phyloP scores from a whole-genome alignment of 2,329 filamentous ascomycete species.

The Colletotrichum caudatum region DNA sequence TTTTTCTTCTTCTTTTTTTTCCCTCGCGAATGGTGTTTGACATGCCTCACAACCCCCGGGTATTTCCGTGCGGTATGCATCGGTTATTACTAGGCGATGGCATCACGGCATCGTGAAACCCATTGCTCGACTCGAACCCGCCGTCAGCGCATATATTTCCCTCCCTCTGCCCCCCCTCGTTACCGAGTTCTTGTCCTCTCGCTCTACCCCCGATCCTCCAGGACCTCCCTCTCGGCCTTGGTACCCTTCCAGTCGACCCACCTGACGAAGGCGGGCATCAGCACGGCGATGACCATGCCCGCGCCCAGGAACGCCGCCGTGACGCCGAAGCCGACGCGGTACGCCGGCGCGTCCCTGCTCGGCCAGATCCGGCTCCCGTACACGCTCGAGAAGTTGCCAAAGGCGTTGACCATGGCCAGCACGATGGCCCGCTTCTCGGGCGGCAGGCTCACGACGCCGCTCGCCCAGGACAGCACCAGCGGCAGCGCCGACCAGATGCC shows the following conservation, averaged over 20 bases:
- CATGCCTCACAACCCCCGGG: too few relatives aligned
- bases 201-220: background rate
- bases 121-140: background rate
- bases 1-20: too few relatives aligned
- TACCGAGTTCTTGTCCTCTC: background rate
- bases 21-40: too few relatives aligned
- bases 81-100: background rate
- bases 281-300: constrained; percentile 44
- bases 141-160: background rate
- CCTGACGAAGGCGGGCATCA: constrained; percentile 44
- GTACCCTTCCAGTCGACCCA: constrained; percentile 41
- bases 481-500: constrained; percentile 47
- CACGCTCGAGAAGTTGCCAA: constrained; percentile 50
- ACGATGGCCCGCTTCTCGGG: constrained; percentile 50
- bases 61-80: background rate
- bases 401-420: constrained; percentile 49
- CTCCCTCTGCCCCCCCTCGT: too few relatives aligned
- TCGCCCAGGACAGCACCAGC: constrained; percentile 48
- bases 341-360: constrained; percentile 45
- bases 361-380: constrained; percentile 50
- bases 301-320: constrained; percentile 47
- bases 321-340: constrained; percentile 48
- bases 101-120: background rate
- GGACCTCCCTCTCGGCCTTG: constrained; percentile 40
- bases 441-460: constrained; percentile 45